Evolutionary conservation across 768 basidiomycete genomes (phyloP), one percentile per base, ranked within the genome.

Genomic region (Russula virescens): DNA sequence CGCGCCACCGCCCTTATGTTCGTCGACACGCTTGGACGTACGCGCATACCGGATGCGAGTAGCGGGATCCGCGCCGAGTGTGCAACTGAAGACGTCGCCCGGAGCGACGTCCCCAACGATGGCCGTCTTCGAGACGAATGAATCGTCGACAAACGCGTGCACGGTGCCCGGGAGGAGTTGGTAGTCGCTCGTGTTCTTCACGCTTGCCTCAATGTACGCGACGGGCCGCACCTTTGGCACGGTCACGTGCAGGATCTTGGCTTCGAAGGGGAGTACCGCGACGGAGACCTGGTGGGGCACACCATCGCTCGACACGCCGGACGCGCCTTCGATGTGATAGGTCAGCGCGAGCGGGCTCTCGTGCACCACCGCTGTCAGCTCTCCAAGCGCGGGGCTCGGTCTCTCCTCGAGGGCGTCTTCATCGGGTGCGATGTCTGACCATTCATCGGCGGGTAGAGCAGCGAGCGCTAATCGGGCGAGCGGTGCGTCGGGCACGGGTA

Each of bases 101-200:
- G 75, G 75, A 56, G 75, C 75, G 58, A 84, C 77, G 55, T 82
- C 79, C 79, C 18, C 80, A 13, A 66, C 66, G 55, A 84, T 80
- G 2, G 69, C 71, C 0, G 83, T 81, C 69, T 77, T 79, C n/a
- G 83, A 80, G 4, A 85, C 82, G 68, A 79, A 83, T 54, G 76
- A 76, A 60, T 83, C 82, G 66, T 86, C 80, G 60, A 85, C 68
- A 67, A 85, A 82, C 26, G 86, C 79, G 60, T 72, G 78, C 43
- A 83, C 79, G 0, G 76, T 73, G 0, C 85, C 85, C 9, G 81
- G 74, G 2, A 87, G 77, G 31, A 86, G 73, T 28, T 79, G 74
- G 65, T 83, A 83, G 55, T 82, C 81, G 69, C 81, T 83, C 48
- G 76, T 80, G 66, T 86, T 86, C 70, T 80, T 79, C 55, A 86